Evolutionary conservation across 2,329 filamentous ascomycete genomes (phyloP).

Genomic region (Monilinia vaccinii-corymbosi): DNA sequence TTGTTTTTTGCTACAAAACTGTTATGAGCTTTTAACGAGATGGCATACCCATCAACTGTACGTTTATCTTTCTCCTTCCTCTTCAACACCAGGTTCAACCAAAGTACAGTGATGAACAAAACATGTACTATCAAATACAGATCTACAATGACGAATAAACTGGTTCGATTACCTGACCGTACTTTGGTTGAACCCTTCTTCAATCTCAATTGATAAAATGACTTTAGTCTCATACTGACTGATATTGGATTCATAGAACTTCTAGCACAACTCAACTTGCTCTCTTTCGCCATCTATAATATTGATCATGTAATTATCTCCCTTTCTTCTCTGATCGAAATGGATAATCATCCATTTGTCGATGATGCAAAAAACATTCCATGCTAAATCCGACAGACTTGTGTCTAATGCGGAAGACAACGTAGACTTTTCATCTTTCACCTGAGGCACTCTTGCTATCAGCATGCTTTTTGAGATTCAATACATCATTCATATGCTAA

Average conservation of each 20-base stretch:
- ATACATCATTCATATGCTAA: not conserved
- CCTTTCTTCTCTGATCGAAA: not conserved
- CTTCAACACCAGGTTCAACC: not conserved
- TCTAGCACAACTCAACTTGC: not conserved
- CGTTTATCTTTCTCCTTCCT: conserved; percentile 14
- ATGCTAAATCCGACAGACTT: conserved; percentile 65
- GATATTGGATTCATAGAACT: not conserved
- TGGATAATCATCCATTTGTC: conserved; percentile 18
- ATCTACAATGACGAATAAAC: conserved; percentile 30
- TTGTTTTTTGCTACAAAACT: not conserved
- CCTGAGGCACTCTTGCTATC: conserved; percentile 43
- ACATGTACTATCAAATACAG: conserved; percentile 39
- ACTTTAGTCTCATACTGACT: not conserved
- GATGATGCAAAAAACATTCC: conserved; percentile 61
- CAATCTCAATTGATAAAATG: not conserved
- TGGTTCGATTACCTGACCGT: conserved; percentile 32
- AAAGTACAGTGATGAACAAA: conserved; percentile 34
- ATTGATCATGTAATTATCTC: conserved; percentile 4
- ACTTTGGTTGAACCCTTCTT: conserved; percentile 2
- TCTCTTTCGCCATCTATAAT: not conserved
- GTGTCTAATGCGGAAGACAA: conserved; percentile 51
- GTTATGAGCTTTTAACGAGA: not conserved
- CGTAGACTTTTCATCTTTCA: conserved; percentile 78
- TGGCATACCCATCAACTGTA: conserved; percentile 16
- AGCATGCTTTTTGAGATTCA: conserved; percentile 4